Evolutionary conservation across 768 basidiomycete genomes (phyloP).

Genomic region (Termitomyces titanicus): DNA sequence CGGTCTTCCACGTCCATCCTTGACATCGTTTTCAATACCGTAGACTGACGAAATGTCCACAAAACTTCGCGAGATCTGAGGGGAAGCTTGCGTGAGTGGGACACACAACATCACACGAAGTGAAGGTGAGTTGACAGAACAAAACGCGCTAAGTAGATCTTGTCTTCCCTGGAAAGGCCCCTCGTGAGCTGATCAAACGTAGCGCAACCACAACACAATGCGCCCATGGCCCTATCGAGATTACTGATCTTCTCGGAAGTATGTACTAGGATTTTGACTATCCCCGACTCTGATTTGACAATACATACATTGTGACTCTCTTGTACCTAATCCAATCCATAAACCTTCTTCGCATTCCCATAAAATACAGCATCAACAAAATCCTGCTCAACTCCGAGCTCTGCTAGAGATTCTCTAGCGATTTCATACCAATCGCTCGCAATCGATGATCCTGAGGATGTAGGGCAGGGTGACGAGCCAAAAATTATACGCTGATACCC

Average conservation of each 20-base stretch:
- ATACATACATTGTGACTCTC: background rate
- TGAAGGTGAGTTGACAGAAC: background rate
- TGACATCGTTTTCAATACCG: too few relatives aligned
- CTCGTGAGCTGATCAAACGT: too few relatives aligned
- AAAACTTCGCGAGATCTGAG: background rate
- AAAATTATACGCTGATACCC: conserved; percentile 81
- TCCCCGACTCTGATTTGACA: too few relatives aligned
- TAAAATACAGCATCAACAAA: conserved; percentile 73
- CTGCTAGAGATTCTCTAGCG: conserved; percentile 73
- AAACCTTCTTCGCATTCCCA: conserved; percentile 45
- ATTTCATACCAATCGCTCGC: conserved; percentile 79
- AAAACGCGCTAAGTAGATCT: background rate
- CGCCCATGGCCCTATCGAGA: too few relatives aligned
- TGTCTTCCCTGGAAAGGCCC: conserved; percentile 2
- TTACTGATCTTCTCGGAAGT: too few relatives aligned
- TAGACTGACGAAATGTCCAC: conserved; percentile 1
- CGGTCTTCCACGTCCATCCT: conserved; percentile 22
- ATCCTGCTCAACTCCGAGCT: conserved; percentile 76
- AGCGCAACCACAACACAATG: too few relatives aligned
- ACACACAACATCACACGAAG: conserved; percentile 11
- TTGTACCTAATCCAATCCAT: conserved; percentile 23
- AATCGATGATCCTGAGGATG: conserved; percentile 41
- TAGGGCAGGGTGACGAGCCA: conserved; percentile 69
- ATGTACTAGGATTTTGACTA: too few relatives aligned
- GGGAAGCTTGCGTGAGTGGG: background rate